Evolutionary conservation across 2,329 filamentous ascomycete species (phyloP).

Genomic region (Colletotrichum somersetense): DNA sequence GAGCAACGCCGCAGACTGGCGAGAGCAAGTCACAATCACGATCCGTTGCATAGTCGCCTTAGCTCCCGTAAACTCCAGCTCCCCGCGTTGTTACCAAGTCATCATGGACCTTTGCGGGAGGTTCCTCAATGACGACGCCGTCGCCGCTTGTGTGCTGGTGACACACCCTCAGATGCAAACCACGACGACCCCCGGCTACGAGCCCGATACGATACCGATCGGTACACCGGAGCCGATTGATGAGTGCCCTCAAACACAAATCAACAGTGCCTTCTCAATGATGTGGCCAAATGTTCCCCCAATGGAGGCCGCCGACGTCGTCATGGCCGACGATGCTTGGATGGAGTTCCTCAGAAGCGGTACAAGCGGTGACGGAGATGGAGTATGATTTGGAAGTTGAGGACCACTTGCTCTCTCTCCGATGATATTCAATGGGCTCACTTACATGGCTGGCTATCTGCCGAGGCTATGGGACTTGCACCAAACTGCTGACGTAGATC

Average conservation of each 20-base stretch:
- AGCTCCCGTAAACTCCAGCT: conserved; percentile 54
- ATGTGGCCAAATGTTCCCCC: conserved; percentile 60
- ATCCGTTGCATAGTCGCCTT: conserved; percentile 54
- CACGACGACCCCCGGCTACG: not conserved
- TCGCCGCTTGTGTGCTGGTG: conserved; percentile 1
- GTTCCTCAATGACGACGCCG: conserved; percentile 47
- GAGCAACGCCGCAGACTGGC: conserved; percentile 54
- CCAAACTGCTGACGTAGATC: not conserved
- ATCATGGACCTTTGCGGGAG: conserved; percentile 57
- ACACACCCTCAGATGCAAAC: not conserved
- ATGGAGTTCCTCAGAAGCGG: conserved; percentile 51
- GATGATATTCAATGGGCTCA: not conserved
- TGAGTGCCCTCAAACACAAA: conserved; percentile 57
- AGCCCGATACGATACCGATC: not conserved
- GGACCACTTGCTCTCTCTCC: not conserved
- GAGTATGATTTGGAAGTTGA: conserved; percentile 19
- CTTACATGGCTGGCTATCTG: not conserved
- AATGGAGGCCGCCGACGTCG: conserved; percentile 53
- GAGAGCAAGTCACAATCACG: conserved; percentile 54
- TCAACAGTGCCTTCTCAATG: conserved; percentile 58
- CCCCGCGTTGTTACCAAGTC: conserved; percentile 56
- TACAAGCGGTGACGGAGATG: conserved; percentile 35
- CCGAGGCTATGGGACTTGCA: not conserved
- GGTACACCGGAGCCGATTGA: conserved; percentile 46
- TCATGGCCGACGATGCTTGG: conserved; percentile 55